Base-by-base conservation (phyloP, 2,329 filamentous ascomycete species). In the Xylaria sp. region DNA sequence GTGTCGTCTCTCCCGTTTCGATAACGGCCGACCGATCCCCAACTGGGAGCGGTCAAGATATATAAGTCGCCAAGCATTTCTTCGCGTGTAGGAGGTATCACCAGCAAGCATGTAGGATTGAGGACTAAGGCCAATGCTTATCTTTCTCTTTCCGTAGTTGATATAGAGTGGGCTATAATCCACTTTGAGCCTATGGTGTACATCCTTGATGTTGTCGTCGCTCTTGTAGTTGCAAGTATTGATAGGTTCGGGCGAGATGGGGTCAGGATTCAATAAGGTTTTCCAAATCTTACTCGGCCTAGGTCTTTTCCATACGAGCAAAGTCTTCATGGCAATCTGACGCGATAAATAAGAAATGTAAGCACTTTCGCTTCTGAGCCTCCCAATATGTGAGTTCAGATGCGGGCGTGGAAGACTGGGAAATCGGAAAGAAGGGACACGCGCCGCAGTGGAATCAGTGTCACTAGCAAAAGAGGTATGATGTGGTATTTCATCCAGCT, bases 1-100 rank as follows among this genome's bases (percentile, higher is more conserved):
- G 13, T 0, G n/a, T 32, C 12, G 23, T 28, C 45, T 41, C 32
- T 36, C 25, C 12, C 10, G 7, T 34, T 34, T 43, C 4, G 36
- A n/a, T 13, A 20, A 32, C 28, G 2, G 12, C 0, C 25, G 34
- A 30, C 12, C 2, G 20, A 1, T 12, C 20, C 6, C 5, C 6
- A 61, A 28, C 10, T 61, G 48, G 7, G 48, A 39, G n/a, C 50
- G 36, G n/a, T 65, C 50, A 18, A 65, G n/a, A 34, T 56, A 61
- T 15, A 48, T 7, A 13, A 65, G 18, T 18, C 57, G 41, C 57
- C 63, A 65, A 20, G 30, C 4, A 15, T 56, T n/a, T 5, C 12
- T 32, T 3, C 12, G 39, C 18, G 7, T 4, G n/a, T 32, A 13
- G 15, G 30, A 13, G 3, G 39, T n/a, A 18, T 61, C n/a, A 8